Evolutionary conservation across 441 rosid genomes (phyloP), one percentile per base, ranked within the genome.

Genomic region (Populus trichocarpa): DNA sequence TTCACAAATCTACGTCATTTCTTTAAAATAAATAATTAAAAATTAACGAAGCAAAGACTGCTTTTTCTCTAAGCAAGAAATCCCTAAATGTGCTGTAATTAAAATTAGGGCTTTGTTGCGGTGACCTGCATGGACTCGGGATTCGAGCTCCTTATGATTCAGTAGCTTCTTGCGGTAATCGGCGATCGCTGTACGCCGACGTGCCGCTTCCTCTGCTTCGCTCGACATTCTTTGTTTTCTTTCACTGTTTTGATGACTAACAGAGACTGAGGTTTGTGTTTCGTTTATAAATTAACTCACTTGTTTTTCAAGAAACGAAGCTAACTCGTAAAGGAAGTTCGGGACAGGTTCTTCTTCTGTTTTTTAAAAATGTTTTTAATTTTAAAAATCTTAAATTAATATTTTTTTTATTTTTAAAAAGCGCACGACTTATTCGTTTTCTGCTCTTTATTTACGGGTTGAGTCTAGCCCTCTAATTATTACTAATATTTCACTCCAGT

Each of bases 141-240:
- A 79, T 69, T 94, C 98, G 72, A 94, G 91, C 75, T 96, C 99
- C 81, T 90, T 96, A 81, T 93, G 97, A 71, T 91, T 96, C 72
- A 96, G 96, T 73, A 96, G 91, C 82, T 93, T 96, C 85, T 93
- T 96, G 16, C 99, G 91, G 78, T 94, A 91, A 35, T 96, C 98
- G 23, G 94, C 53, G 13, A 85, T 77, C 23, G 90, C 97, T 35
- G 26, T 86, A 18, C 92, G 91, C 64, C 93, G 98, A 9, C 97
- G 91, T 2, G 71, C 82, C 1, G 89, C 87, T 10, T 96, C 99
- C 18, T 96, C 99, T 32, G 77, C 92, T 36, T 90, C 97, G 73
- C 67, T 88, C 40, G 71, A 28, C 71, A 38, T 53, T 53, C 22
- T 53, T 53, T 18, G 61, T 53, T 16, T 16, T 1, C 18, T 30